A percentile compares a stretch with the other conserved stretches of the same genome.
These are phyloP conservation scores for Coemansia sp. DNA, from an alignment of 192 early-diverging fungal species.

Conservation along the genomic window DNA sequence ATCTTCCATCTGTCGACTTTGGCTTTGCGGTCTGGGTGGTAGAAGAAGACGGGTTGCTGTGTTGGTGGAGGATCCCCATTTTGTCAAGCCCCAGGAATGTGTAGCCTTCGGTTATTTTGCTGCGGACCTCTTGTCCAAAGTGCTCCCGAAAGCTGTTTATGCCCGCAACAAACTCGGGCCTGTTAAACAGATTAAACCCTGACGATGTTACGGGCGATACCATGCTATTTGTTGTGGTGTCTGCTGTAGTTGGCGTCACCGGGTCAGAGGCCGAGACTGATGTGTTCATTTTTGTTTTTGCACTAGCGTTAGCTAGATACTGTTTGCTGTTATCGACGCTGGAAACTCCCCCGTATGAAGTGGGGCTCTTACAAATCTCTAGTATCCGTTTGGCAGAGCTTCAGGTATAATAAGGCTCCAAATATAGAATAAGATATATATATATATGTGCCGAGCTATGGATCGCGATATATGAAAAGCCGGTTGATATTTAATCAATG, in stretches of 20 bases:
- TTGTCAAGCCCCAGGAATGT: conserved; percentile 43
- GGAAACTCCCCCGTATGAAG: too few relatives aligned
- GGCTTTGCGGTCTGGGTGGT: not conserved
- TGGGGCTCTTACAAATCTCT: not conserved
- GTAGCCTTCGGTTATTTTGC: conserved; percentile 39
- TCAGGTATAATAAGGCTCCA: not conserved
- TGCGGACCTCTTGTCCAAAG: conserved; percentile 39
- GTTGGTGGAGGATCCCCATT: conserved; percentile 1
- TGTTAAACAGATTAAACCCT: conserved; percentile 22
- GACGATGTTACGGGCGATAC: conserved; percentile 1
- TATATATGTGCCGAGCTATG: not conserved
- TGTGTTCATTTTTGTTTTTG: conserved; percentile 7
- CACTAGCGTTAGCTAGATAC: not conserved
- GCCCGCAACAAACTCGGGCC: conserved; percentile 35
- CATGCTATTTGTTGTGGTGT: conserved; percentile 8
- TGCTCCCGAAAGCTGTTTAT: conserved; percentile 41
- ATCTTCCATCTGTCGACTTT: conserved; percentile 1
- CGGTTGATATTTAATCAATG: not conserved
- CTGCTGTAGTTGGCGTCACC: conserved; percentile 10
- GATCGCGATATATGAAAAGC: not conserved
- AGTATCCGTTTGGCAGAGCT: not conserved
- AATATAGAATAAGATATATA: not conserved
- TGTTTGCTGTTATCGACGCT: not conserved
- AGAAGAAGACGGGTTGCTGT: not conserved
- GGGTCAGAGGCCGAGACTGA: conserved; percentile 3